Conservation (phyloP, 2,329 filamentous ascomycete genomes). For the Fusarium scirpi region DNA sequence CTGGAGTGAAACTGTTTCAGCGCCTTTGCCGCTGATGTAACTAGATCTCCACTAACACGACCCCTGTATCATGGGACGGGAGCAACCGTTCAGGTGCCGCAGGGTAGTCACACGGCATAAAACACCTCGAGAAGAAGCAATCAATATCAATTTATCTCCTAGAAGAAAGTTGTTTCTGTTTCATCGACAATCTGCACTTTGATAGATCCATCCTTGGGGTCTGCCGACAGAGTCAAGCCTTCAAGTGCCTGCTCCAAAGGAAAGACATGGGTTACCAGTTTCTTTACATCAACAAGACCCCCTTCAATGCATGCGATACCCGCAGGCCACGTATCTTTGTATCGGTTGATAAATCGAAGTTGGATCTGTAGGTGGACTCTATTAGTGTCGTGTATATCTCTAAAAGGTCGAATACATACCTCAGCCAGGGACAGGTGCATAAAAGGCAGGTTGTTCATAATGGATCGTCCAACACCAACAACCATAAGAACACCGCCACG, state of each 20-base stretch:
- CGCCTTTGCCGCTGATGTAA: slow-evolving; percentile 1
- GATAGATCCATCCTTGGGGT: slow-evolving; percentile 51
- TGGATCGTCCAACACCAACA: slow-evolving; percentile 70
- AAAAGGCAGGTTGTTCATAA: slow-evolving; percentile 75
- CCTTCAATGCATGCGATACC: slow-evolving; percentile 71
- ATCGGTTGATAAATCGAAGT: slow-evolving; percentile 77
- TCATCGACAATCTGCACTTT: slow-evolving; percentile 54
- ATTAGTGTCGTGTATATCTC: neutral
- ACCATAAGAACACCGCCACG: slow-evolving; percentile 72
- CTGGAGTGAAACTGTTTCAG: slow-evolving; percentile 7
- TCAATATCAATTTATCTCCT: neutral
- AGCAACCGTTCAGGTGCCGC: neutral
- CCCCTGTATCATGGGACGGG: slow-evolving; percentile 4
- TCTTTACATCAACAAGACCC: slow-evolving; percentile 70
- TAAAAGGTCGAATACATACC: slow-evolving; percentile 48
- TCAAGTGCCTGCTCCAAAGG: slow-evolving; percentile 71
- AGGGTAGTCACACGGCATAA: slow-evolving; percentile 4
- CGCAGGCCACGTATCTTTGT: slow-evolving; percentile 76
- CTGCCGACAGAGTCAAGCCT: slow-evolving; percentile 54
- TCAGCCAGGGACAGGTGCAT: slow-evolving; percentile 74
- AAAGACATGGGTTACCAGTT: slow-evolving; percentile 70
- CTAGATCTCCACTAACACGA: slow-evolving; percentile 1
- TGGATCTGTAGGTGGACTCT: slow-evolving; percentile 59
- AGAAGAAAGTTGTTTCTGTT: slow-evolving; percentile 43
- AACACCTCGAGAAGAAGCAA: neutral